Base-by-base conservation (phyloP, 768 basidiomycete species). In the Ramaria rubella region DNA sequence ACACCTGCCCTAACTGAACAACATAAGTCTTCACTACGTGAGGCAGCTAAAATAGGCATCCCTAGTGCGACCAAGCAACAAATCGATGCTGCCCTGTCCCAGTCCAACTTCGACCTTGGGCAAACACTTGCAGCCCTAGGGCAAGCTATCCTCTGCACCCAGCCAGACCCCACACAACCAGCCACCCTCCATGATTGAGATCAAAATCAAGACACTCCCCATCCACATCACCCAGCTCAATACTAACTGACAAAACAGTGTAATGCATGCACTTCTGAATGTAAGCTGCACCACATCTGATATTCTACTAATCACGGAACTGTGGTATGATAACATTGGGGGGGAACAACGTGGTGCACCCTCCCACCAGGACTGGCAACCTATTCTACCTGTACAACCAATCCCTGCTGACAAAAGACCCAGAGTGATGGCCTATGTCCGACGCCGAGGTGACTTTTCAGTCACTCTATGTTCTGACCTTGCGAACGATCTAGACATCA, bases 381-480 rank as follows among this genome's bases (percentile, higher is more conserved):
- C n/a, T n/a, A n/a, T n/a, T n/a, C n/a, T n/a, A n/a, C n/a, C n/a
- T n/a, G 36, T 38, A 38, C 19, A 27, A 3, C 26, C n/a, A n/a
- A n/a, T n/a, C n/a, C n/a, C n/a, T n/a, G n/a, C 54, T 2, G 57
- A 65, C 54, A 67, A 67, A 33, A 62, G 63, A 15, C 61, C 65
- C 4, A 65, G 66, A n/a, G n/a, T n/a, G n/a, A n/a, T n/a, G n/a
- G n/a, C n/a, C n/a, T n/a, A n/a, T n/a, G n/a, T n/a, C n/a, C n/a
- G n/a, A n/a, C n/a, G n/a, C n/a, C n/a, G 60, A 7, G 36, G 36
- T 0, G 65, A 66, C 45, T 66, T 68, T 27, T 45, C 60, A 2
- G 59, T 68, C 0, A 67, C 68, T 0, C 64, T 68, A 0, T 49
- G 62, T 4, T 61, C 69, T 0, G 64, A 70, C 56, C 30, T 69